Base-by-base conservation (phyloP, 805 yeast species). In the Candida ficus region DNA sequence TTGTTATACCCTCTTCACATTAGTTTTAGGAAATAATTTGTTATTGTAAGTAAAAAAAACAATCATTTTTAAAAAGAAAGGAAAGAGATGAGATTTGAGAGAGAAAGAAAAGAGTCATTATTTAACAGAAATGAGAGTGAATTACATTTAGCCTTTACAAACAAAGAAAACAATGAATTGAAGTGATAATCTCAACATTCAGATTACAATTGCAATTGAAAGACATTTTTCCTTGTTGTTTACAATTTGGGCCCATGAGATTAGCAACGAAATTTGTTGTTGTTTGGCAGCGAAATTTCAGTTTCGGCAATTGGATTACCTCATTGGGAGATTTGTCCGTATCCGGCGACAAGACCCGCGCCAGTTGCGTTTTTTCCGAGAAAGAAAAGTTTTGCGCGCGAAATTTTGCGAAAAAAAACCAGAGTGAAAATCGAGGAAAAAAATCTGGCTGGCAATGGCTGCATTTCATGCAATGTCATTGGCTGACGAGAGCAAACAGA, bases 31-130 rank as follows among this genome's bases (percentile, higher is more conserved):
- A 35, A 39, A 41, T 28, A 27, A 28, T 29, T 37, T 36, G 30
- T 37, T 27, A 41, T 23, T 37, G 44, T 41, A 25, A 37, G 44
- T 41, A 20, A n/a, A n/a, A n/a, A n/a, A n/a, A n/a, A n/a, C n/a
- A n/a, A n/a, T n/a, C n/a, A n/a, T n/a, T n/a, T n/a, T n/a, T n/a
- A n/a, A 18, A 27, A n/a, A 29, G 19, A 22, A 16, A 29, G 27
- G 29, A 17, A 21, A 28, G 31, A n/a, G 19, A 7, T 16, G 4
- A 32, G 18, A 28, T 16, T 5, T 16, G 7, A 11, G 13, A 29
- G 14, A 12, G 14, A 29, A 11, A 29, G 33, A 29, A 11, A 9
- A 17, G 33, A 27, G n/a, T n/a, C n/a, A n/a, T n/a, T n/a, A n/a
- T n/a, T n/a, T n/a, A n/a, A n/a, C n/a, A n/a, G n/a, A n/a, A n/a